A percentile compares a stretch with the other conserved stretches of the same genome.
These are phyloP conservation scores for Suhomyces kunorum DNA, from an alignment of 1,139 yeast genomes.

Conservation along the genomic window DNA sequence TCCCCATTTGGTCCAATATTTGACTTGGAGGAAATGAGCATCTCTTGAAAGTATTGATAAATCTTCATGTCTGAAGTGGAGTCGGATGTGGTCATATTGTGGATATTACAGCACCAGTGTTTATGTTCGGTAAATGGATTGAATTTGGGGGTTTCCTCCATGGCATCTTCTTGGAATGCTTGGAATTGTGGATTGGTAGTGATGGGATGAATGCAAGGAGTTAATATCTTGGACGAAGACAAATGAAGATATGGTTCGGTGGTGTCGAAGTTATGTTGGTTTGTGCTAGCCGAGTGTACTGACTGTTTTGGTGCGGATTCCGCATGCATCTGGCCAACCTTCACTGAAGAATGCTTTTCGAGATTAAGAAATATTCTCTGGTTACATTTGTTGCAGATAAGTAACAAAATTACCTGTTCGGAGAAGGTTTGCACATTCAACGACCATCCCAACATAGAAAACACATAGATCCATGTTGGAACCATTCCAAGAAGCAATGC, in stretches of 20 bases:
- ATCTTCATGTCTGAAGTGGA: slow-evolving; percentile 5
- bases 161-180: slow-evolving; percentile 18
- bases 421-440: slow-evolving; percentile 35
- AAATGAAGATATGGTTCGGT: slow-evolving; percentile 14
- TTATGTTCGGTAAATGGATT: slow-evolving; percentile 36
- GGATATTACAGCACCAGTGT: slow-evolving; percentile 36
- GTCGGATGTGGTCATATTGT: slow-evolving; percentile 18
- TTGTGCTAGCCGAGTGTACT: slow-evolving; percentile 1
- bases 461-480: slow-evolving; percentile 36
- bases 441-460: slow-evolving; percentile 43
- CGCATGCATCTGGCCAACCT: slow-evolving; percentile 6
- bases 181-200: slow-evolving; percentile 8
- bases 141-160: slow-evolving; percentile 16
- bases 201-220: slow-evolving; percentile 37
- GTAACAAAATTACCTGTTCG: slow-evolving; percentile 29
- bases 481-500: slow-evolving; percentile 22
- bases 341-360: slow-evolving; percentile 7
- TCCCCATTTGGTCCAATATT: slow-evolving; percentile 33
- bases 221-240: slow-evolving; percentile 29
- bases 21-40: slow-evolving; percentile 24
- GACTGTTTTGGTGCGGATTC: slow-evolving; percentile 5
- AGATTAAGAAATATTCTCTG: slow-evolving; percentile 33
- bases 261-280: background rate
- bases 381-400: slow-evolving; percentile 41
- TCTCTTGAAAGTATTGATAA: slow-evolving; percentile 28